Conservation (phyloP, 345 rosid species). For the Syzygium aqueum region DNA sequence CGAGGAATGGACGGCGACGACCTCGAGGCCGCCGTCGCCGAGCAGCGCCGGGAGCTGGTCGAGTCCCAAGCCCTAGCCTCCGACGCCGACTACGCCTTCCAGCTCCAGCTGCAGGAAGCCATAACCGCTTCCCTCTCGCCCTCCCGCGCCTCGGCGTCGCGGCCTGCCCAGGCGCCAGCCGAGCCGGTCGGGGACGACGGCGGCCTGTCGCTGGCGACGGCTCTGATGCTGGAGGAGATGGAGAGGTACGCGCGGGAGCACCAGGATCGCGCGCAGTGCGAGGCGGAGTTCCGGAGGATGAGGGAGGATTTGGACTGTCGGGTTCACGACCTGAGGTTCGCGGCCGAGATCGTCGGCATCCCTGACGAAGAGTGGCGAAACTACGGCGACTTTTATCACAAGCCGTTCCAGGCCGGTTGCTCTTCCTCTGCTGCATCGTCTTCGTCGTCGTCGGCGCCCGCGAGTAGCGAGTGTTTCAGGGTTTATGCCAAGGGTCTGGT, state of each 20-base stretch:
- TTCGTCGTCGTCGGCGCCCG: background rate
- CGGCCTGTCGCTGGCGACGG: conserved; percentile 8
- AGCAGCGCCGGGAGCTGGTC: conserved; percentile 35
- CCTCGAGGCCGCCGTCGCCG: conserved; percentile 10
- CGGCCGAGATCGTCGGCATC: conserved; percentile 14
- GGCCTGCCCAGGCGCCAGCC: conserved; percentile 6
- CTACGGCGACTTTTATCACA: conserved; percentile 20
- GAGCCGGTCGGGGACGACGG: background rate
- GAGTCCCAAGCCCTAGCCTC: conserved; percentile 32
- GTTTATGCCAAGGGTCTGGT: conserved; percentile 21
- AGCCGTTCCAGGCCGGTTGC: conserved; percentile 7
- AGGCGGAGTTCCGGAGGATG: conserved; percentile 8
- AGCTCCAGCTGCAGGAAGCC: conserved; percentile 64
- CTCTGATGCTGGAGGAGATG: conserved; percentile 32
- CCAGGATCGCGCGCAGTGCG: conserved; percentile 27
- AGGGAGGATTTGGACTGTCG: conserved; percentile 23
- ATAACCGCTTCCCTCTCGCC: conserved; percentile 31
- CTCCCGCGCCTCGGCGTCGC: conserved; percentile 3
- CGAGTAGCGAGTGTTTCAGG: conserved; percentile 1
- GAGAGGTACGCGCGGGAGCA: conserved; percentile 32
- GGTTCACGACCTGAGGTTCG: conserved; percentile 20
- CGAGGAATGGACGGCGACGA: conserved; percentile 3
- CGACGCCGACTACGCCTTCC: conserved; percentile 50
- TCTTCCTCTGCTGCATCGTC: background rate
- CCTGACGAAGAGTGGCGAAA: conserved; percentile 14